Base-by-base conservation (phyloP, 805 yeast genomes). In the Candida ascalaphidarum region DNA sequence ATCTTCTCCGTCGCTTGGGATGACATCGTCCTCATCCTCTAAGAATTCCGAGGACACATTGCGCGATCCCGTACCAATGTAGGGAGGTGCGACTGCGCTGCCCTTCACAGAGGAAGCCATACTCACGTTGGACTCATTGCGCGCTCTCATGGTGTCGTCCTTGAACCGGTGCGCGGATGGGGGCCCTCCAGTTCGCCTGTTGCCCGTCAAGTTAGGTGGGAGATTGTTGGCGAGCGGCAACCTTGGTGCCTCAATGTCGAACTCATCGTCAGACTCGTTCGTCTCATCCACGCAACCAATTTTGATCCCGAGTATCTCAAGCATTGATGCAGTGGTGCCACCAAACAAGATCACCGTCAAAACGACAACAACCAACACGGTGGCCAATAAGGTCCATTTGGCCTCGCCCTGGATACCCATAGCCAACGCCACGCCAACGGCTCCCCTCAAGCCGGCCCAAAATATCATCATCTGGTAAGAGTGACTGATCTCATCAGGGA, bases 391-490 rank as follows among this genome's bases (percentile, higher is more conserved):
- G 0, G 95, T 77, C 48, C 79, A 77, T 39, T 88, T 89, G 31
- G 83, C 77, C 47, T 89, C 96, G 35, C 97, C 98, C 56, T 84
- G 95, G 22, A 92, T 62, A 10, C 98, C 98, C 77, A 94, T 85
- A 0, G 98, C 98, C 46, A 92, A 69, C 0, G 98, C 99, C 4
- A 92, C 99, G 39, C 99, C 99, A 20, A 92, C 99, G 1, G 99
- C 99, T 34, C 99, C 99, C 48, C 99, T 70, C 32, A 92, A 65
- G 3, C 99, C 99, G 3, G 98, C 98, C 99, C 99, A 92, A 53
- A 92, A 92, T 28, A 89, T 85, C 98, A 92, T 92, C 83, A 86
- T 85, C 58, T 92, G 98, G 55, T 92, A 92, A 36, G 81, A 84
- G 45, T 84, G 89, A 15, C 95, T 92, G 36, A 92, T 86, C 57